Conservation (phyloP, 2,329 filamentous ascomycete genomes). For the Trichoderma cornu-damae region DNA sequence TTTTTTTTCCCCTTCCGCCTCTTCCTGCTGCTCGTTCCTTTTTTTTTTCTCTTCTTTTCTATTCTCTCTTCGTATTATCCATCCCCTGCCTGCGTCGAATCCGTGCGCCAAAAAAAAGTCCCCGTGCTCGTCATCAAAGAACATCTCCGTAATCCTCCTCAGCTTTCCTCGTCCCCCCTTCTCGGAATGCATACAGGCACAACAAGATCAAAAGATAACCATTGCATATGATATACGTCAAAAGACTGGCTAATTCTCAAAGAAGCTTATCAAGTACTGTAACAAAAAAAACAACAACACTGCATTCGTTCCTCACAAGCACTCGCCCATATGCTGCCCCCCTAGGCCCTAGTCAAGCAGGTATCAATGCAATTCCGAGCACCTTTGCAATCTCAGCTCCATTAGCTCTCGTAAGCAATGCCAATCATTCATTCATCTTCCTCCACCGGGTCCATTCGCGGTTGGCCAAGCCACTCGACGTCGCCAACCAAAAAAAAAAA, state of each 20-base stretch:
- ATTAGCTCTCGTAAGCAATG: neutral
- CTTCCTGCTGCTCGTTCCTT: no score
- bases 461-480: neutral
- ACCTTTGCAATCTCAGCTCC: neutral
- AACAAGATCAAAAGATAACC: neutral
- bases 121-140: neutral
- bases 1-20: no score
- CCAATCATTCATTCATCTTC: neutral
- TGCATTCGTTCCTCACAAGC: neutral
- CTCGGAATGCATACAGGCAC: neutral
- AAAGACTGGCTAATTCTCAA: neutral
- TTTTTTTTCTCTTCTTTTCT: no score
- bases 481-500: no score
- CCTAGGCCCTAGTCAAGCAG: neutral
- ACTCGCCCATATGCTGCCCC: neutral
- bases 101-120: no score
- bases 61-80: no score
- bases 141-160: neutral
- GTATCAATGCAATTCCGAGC: slow-evolving; percentile 1
- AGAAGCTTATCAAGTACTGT: neutral
- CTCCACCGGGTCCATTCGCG: neutral
- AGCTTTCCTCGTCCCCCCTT: neutral
- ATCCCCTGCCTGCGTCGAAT: no score
- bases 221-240: slow-evolving; percentile 1
- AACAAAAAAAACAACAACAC: neutral